These are phyloP conservation scores for Hypoxylon sp. DNA, from an alignment of 2,329 filamentous ascomycete genomes.

Conservation along the genomic window DNA sequence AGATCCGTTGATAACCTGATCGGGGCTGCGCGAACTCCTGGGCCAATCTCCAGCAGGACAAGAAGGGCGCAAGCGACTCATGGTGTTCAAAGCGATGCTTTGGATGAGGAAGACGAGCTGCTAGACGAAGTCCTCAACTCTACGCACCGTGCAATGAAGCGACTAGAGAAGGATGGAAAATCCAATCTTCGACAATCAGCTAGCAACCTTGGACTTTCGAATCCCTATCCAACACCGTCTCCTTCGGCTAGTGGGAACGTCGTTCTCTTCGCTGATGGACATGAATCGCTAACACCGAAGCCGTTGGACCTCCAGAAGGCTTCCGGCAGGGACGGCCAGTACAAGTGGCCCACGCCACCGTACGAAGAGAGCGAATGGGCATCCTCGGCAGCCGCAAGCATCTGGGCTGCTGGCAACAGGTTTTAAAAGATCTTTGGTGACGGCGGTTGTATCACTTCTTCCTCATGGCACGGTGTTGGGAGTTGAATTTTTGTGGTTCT, in stretches of 20 bases:
- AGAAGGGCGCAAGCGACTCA: constrained; percentile 81
- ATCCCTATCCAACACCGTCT: constrained; percentile 75
- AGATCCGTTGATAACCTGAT: constrained; percentile 74
- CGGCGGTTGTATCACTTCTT: constrained; percentile 47
- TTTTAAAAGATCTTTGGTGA: constrained; percentile 59
- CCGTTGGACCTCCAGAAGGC: constrained; percentile 77
- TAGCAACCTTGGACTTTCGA: constrained; percentile 71
- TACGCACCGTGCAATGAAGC: constrained; percentile 79
- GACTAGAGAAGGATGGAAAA: constrained; percentile 70
- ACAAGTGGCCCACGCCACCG: constrained; percentile 94
- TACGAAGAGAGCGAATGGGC: constrained; percentile 96
- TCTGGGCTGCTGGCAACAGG: constrained; percentile 77
- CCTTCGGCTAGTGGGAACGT: constrained; percentile 86
- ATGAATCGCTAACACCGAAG: constrained; percentile 73
- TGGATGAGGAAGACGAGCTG: constrained; percentile 96
- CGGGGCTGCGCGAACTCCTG: constrained; percentile 64
- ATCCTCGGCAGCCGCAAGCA: constrained; percentile 82
- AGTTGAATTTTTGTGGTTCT: constrained; percentile 44
- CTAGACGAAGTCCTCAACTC: constrained; percentile 88
- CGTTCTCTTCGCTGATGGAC: constrained; percentile 76
- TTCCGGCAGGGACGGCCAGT: constrained; percentile 57
- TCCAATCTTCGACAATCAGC: constrained; percentile 70
- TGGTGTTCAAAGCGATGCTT: constrained; percentile 88
- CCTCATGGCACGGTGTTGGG: constrained; percentile 54
- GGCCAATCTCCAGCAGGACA: constrained; percentile 82